A percentile compares a stretch with the other conserved stretches of the same genome.
These are phyloP conservation scores for Macadamia integrifolia DNA, from an alignment of 164 flowering plant species.

Conservation along the genomic window DNA sequence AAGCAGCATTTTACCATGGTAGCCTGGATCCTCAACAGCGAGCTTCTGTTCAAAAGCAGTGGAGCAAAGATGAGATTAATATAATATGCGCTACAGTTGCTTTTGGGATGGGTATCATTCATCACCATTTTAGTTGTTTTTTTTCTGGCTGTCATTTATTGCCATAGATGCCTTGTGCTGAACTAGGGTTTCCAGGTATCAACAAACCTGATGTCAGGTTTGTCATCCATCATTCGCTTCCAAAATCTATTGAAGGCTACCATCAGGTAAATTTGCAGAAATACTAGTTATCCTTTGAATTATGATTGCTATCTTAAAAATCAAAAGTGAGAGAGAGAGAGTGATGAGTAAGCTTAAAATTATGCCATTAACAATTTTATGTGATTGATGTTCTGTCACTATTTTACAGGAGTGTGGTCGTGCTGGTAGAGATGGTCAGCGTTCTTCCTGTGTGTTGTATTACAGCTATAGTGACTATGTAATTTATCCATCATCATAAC, in stretches of 20 bases:
- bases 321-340: background rate
- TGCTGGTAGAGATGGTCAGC: constrained; percentile 97
- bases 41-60: constrained; percentile 76
- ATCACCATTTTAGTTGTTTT: constrained; percentile 11
- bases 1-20: constrained; percentile 95
- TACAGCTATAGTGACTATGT: constrained; percentile 96
- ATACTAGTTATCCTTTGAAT: background rate
- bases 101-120: constrained; percentile 90
- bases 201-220: constrained; percentile 98
- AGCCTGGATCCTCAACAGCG: constrained; percentile 86
- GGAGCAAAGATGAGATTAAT: constrained; percentile 97
- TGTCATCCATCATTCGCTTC: constrained; percentile 97
- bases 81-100: constrained; percentile 98
- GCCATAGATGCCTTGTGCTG: constrained; percentile 8
- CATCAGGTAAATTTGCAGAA: constrained; percentile 63
- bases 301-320: background rate
- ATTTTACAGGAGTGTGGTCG: constrained; percentile 89
- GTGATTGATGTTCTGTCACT: background rate
- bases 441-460: constrained; percentile 89
- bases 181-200: constrained; percentile 59
- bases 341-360: background rate
- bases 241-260: constrained; percentile 98
- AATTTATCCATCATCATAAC: constrained; percentile 23
- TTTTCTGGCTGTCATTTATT: background rate
- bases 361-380: too few species aligned